Percentiles rank a stretch among this genome's conserved stretches.
phyloP scores from a whole-genome alignment of 2,329 filamentous ascomycete genomes.

The Xylariaceae sp. region DNA sequence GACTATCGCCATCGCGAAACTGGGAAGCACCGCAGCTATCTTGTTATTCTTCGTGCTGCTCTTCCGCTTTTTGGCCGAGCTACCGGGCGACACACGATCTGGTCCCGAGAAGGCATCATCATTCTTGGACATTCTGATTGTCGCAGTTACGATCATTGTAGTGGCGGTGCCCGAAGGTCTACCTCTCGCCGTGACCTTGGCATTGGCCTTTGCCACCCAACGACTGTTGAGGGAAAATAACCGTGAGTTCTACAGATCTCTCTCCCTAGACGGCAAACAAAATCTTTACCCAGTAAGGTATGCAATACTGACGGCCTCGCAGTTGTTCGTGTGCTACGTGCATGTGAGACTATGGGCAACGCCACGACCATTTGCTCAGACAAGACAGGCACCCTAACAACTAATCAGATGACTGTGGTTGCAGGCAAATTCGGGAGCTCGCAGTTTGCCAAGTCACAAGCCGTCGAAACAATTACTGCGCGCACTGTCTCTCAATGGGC shows the following conservation, averaged over 20 bases:
- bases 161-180: slow-evolving; percentile 67
- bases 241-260: too few species aligned
- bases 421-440: slow-evolving; percentile 60
- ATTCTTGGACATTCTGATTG: slow-evolving; percentile 61
- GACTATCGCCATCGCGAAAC: slow-evolving; percentile 48
- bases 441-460: slow-evolving; percentile 26
- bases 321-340: slow-evolving; percentile 64
- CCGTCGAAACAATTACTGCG: slow-evolving; percentile 17
- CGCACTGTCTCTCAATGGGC: slow-evolving; percentile 31
- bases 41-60: slow-evolving; percentile 75
- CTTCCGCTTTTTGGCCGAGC: slow-evolving; percentile 68
- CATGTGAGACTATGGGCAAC: slow-evolving; percentile 70
- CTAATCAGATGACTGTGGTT: slow-evolving; percentile 74
- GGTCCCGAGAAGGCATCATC: slow-evolving; percentile 57
- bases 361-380: slow-evolving; percentile 75
- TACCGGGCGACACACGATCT: slow-evolving; percentile 46
- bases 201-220: slow-evolving; percentile 63
- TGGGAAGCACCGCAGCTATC: slow-evolving; percentile 63
- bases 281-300: too few species aligned
- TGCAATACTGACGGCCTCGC: too few species aligned
- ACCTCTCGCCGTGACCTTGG: slow-evolving; percentile 64
- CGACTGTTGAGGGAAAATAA: slow-evolving; percentile 68
- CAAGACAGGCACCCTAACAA: slow-evolving; percentile 71
- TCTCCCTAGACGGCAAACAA: too few species aligned
- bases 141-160: slow-evolving; percentile 63